Conservation (phyloP, 495 filamentous ascomycete genomes). For the Cercophora samala region DNA sequence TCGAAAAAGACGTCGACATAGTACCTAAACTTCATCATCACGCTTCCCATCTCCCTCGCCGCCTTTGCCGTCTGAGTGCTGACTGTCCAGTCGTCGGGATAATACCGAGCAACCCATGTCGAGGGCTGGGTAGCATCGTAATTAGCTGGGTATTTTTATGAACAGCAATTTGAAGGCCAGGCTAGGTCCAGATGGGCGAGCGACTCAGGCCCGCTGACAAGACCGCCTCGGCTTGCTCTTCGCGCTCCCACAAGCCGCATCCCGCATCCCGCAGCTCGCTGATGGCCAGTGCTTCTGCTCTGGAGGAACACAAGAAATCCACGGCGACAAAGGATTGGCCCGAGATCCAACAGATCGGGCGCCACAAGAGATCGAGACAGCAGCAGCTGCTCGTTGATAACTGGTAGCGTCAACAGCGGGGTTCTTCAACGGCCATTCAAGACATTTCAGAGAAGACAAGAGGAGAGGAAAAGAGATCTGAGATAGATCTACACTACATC, state of each 20-base stretch:
- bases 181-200: neutral
- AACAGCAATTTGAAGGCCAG: slow-evolving; percentile 16
- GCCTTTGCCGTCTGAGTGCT: slow-evolving; percentile 21
- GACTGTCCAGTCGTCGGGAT: slow-evolving; percentile 8
- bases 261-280: slow-evolving; percentile 7
- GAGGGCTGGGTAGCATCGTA: slow-evolving; percentile 9
- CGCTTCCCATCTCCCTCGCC: slow-evolving; percentile 10
- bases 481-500: neutral
- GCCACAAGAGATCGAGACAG: slow-evolving; percentile 12
- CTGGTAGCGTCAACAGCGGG: too few relatives aligned
- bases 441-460: neutral
- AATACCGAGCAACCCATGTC: slow-evolving; percentile 11
- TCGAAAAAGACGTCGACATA: too few relatives aligned
- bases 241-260: slow-evolving; percentile 12
- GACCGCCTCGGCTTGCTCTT: slow-evolving; percentile 15
- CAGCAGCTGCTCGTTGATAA: neutral
- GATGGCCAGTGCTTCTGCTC: slow-evolving; percentile 19
- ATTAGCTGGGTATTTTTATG: slow-evolving; percentile 17
- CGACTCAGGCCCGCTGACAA: slow-evolving; percentile 10
- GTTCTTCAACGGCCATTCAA: neutral
- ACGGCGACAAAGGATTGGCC: slow-evolving; percentile 9
- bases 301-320: slow-evolving; percentile 6
- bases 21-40: neutral
- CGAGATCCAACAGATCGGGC: slow-evolving; percentile 3
- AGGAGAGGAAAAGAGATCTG: neutral